Conservation (phyloP, 805 yeast genomes). For the Candida hispaniensis region DNA sequence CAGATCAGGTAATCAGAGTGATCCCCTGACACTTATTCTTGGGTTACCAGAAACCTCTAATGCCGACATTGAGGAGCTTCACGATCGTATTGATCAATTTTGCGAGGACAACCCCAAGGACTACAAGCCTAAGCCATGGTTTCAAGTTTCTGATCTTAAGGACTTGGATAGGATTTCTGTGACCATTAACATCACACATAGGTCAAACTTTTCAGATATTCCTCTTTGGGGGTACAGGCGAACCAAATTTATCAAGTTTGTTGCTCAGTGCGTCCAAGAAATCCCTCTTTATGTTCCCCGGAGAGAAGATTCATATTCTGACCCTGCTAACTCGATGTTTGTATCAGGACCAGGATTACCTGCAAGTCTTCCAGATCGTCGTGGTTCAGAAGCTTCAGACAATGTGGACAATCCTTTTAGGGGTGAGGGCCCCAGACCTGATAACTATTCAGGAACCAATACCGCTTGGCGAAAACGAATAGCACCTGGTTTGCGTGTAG, state of each 20-base stretch:
- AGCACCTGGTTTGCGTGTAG: slow-evolving; percentile 13
- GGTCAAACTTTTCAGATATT: slow-evolving; percentile 29
- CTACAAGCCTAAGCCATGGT: slow-evolving; percentile 27
- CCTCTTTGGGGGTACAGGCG: slow-evolving; percentile 25
- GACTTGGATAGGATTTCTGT: slow-evolving; percentile 29
- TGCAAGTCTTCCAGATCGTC: slow-evolving; percentile 7
- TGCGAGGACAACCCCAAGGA: slow-evolving; percentile 29
- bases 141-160: slow-evolving; percentile 27
- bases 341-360: slow-evolving; percentile 8
- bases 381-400: slow-evolving; percentile 5
- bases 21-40: slow-evolving; percentile 22
- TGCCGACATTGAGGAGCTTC: slow-evolving; percentile 29
- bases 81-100: slow-evolving; percentile 25
- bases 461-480: slow-evolving; percentile 12
- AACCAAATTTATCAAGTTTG: slow-evolving; percentile 25
- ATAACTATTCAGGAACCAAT: neutral
- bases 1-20: slow-evolving; percentile 28
- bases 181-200: slow-evolving; percentile 24
- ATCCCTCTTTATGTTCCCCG: slow-evolving; percentile 30
- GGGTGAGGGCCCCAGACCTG: slow-evolving; percentile 9
- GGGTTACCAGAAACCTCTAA: slow-evolving; percentile 32
- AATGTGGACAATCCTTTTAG: slow-evolving; percentile 2
- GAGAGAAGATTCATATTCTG: slow-evolving; percentile 27
- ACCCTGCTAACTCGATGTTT: slow-evolving; percentile 29
- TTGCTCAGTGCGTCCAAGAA: slow-evolving; percentile 27